Base-by-base conservation (phyloP, 805 yeast genomes). In the Wickerhamomyces subpelliculosus region DNA sequence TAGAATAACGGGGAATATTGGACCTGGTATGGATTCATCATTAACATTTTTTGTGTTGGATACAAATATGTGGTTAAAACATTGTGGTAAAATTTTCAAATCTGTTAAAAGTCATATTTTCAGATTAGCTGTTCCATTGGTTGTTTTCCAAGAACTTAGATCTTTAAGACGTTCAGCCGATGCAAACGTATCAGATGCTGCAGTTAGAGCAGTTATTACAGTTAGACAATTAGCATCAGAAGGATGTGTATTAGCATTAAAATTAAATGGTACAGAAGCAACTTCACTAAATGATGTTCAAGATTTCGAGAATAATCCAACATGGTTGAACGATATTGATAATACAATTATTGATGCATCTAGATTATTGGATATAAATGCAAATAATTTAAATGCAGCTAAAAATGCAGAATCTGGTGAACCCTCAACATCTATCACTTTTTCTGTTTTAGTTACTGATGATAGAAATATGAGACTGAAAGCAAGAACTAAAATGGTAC, bases 11-110 rank as follows among this genome's bases (percentile, higher is more conserved):
- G 83, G 83, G 8, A 67, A 76, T 51, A 57, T 78, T 27, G 79
- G 81, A 5, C 72, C 70, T 34, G 59, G 68, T 30, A 75, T 78
- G 69, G 84, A 78, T 54, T 69, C 74, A 11, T 55, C 69, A 14
- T 52, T 74, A 18, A 78, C 85, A 0, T 69, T 68, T 48, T 68
- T 82, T 38, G 73, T 85, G 1, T 63, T 84, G 40, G 94, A 84
- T 58, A 83, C 93, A 2, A 83, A 84, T 46, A 75, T 82, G 40
- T 84, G 90, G 89, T 62, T 84, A 45, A 80, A 83, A 49, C 89
- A 82, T 51, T 82, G 88, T 55, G 94, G 90, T 2, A 70, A 81
- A 43, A 66, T 84, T 17, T 84, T 70, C 61, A 84, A 84, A 54
- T 75, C 85, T 48, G 72, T 81, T 11, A 67, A 80, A 24, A 73